phyloP scores from a whole-genome alignment of 345 rosid genomes.

The Salix caprea region DNA sequence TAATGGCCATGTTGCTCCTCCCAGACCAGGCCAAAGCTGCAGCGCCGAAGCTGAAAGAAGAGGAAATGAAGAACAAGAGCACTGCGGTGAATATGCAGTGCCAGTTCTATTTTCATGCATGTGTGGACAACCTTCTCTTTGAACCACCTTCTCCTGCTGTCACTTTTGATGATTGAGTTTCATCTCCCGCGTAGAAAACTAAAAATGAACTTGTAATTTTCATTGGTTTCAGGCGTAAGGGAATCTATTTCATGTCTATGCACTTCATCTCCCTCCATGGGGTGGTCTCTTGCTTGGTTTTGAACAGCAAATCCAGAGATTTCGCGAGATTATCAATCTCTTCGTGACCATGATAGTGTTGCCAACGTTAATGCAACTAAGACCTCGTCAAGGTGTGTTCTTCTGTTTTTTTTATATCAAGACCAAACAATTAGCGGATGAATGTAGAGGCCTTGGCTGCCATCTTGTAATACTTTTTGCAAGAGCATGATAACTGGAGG shows the following conservation, averaged over 20 bases:
- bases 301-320: too few species aligned
- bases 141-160: not conserved
- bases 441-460: too few species aligned
- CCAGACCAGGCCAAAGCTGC: conserved; percentile 11
- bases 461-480: too few species aligned
- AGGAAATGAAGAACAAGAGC: conserved; percentile 16
- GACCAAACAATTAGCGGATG: too few species aligned
- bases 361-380: too few species aligned
- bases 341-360: too few species aligned
- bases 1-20: conserved; percentile 44
- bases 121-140: conserved; percentile 28
- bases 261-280: too few species aligned
- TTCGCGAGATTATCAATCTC: too few species aligned
- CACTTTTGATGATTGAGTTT: conserved; percentile 11
- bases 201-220: not conserved
- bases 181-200: not conserved
- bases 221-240: not conserved
- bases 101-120: conserved; percentile 33
- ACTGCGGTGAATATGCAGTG: conserved; percentile 19
- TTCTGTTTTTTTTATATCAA: too few species aligned
- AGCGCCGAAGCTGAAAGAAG: conserved; percentile 8
- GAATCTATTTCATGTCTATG: not conserved
- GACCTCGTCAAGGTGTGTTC: too few species aligned
- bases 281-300: too few species aligned
- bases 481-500: too few species aligned